Conservation (phyloP, 768 basidiomycete species). For the Suillus plorans region DNA sequence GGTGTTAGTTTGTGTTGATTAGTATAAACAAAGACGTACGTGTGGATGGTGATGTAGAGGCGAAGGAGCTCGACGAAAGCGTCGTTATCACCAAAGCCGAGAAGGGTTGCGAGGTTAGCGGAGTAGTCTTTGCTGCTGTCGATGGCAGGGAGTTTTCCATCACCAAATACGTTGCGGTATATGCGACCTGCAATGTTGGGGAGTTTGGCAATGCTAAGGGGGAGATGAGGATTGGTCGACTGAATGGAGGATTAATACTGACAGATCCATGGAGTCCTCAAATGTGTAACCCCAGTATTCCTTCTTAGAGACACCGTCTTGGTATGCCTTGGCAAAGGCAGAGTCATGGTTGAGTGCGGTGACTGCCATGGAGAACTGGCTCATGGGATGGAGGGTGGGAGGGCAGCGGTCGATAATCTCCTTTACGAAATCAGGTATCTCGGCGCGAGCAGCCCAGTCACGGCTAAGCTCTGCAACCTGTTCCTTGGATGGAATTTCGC, state of each 20-base stretch:
- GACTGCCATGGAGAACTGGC: slow-evolving; percentile 94
- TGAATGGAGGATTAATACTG: slow-evolving; percentile 15
- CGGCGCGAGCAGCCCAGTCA: slow-evolving; percentile 93
- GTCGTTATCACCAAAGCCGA: slow-evolving; percentile 86
- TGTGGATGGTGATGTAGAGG: slow-evolving; percentile 97
- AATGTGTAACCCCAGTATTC: slow-evolving; percentile 97
- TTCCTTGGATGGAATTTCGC: slow-evolving; percentile 89
- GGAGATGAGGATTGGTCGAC: slow-evolving; percentile 5
- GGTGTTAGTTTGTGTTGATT: neutral
- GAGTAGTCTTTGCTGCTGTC: slow-evolving; percentile 86
- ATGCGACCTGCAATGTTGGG: slow-evolving; percentile 95
- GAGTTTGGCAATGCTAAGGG: slow-evolving; percentile 84
- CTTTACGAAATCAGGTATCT: slow-evolving; percentile 93
- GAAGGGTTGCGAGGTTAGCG: slow-evolving; percentile 82
- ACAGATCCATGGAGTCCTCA: slow-evolving; percentile 89
- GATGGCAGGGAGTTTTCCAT: slow-evolving; percentile 85
- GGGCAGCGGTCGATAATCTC: slow-evolving; percentile 93
- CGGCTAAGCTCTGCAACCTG: slow-evolving; percentile 84
- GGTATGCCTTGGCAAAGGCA: slow-evolving; percentile 93
- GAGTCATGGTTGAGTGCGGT: slow-evolving; percentile 96
- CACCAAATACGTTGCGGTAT: slow-evolving; percentile 84
- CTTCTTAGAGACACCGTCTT: slow-evolving; percentile 87
- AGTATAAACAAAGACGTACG: slow-evolving; percentile 33
- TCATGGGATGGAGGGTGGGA: slow-evolving; percentile 96
- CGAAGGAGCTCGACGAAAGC: slow-evolving; percentile 93